Percentiles rank a stretch among this genome's conserved stretches.
These are phyloP conservation scores for Nannizzia gypsea DNA, from an alignment of 2,329 filamentous ascomycete species.

Conservation along the genomic window DNA sequence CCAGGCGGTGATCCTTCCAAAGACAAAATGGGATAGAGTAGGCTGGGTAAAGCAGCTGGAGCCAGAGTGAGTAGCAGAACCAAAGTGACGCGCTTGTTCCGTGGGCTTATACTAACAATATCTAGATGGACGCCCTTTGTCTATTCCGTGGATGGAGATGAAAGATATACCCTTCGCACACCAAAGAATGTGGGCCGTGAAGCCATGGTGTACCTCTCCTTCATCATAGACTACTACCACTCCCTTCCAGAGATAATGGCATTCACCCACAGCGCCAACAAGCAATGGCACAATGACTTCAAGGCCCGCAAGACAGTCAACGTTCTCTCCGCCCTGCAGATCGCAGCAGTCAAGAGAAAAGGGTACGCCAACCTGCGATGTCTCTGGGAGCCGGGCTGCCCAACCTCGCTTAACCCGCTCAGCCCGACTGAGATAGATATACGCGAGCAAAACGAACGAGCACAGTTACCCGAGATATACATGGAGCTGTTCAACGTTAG, in stretches of 20 bases:
- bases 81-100: background rate
- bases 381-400: constrained; percentile 42
- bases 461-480: constrained; percentile 40
- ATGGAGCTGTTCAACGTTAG: constrained; percentile 36
- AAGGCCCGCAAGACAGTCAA: constrained; percentile 41
- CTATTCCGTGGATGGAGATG: constrained; percentile 10
- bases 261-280: constrained; percentile 31
- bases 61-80: constrained; percentile 5
- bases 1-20: constrained; percentile 6
- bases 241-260: constrained; percentile 30
- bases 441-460: constrained; percentile 30
- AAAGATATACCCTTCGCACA: constrained; percentile 3
- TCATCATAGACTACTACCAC: constrained; percentile 33
- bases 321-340: constrained; percentile 38
- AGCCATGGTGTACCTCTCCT: constrained; percentile 11
- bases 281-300: constrained; percentile 41
- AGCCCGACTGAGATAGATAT: constrained; percentile 30
- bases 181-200: constrained; percentile 10
- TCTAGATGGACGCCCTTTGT: constrained; percentile 9
- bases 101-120: background rate
- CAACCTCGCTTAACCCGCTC: constrained; percentile 39
- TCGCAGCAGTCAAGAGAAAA: constrained; percentile 37
- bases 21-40: constrained; percentile 9
- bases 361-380: constrained; percentile 47
- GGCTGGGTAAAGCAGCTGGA: constrained; percentile 7